Evolutionary conservation across 169 alveolate genomes (phyloP).

Genomic region (Plasmodium reichenowi): DNA sequence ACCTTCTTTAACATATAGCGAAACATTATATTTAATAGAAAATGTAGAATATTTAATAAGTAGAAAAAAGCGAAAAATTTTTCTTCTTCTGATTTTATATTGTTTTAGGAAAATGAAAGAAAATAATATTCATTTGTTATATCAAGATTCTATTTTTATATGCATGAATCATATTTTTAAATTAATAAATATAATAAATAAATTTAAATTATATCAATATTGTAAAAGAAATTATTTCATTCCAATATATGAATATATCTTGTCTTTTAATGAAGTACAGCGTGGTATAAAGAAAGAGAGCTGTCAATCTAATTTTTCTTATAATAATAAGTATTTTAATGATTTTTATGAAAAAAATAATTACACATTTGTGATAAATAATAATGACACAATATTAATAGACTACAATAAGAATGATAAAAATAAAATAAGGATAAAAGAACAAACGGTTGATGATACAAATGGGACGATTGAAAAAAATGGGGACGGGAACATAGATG

Average conservation of each 20-base stretch:
- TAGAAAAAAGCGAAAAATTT: slow-evolving; percentile 55
- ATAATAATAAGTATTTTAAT: background rate
- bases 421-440: background rate
- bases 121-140: background rate
- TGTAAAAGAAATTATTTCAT: slow-evolving; percentile 41
- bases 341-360: slow-evolving; percentile 4
- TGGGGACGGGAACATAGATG: background rate
- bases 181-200: slow-evolving; percentile 57
- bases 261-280: background rate
- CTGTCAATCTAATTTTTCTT: background rate
- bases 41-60: slow-evolving; percentile 62
- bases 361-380: slow-evolving; percentile 39
- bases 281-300: slow-evolving; percentile 2
- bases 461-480: background rate
- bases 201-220: slow-evolving; percentile 51
- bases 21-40: slow-evolving; percentile 45
- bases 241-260: slow-evolving; percentile 52
- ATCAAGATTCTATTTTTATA: background rate
- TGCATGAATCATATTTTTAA: slow-evolving; percentile 38
- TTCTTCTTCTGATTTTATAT: slow-evolving; percentile 44
- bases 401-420: background rate
- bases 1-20: slow-evolving; percentile 30
- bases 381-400: slow-evolving; percentile 27
- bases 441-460: background rate
- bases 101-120: slow-evolving; percentile 54